These are phyloP conservation scores for Roridomyces roridus DNA, from an alignment of 768 basidiomycete species.

Conservation along the genomic window DNA sequence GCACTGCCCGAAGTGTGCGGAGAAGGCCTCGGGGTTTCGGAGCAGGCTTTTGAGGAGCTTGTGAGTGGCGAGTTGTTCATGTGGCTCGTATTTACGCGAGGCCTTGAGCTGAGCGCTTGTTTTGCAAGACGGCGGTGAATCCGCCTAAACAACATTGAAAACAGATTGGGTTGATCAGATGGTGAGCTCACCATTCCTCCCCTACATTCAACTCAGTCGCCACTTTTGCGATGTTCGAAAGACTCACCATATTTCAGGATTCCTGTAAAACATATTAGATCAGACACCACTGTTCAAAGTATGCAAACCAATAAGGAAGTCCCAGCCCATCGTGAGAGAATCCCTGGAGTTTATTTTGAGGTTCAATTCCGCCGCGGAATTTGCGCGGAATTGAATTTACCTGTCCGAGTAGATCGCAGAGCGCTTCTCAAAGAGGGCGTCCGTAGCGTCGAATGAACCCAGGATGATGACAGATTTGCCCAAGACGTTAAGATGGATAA, in stretches of 20 bases:
- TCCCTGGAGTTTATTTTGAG: conserved; percentile 26
- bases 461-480: conserved; percentile 43
- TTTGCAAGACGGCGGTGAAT: conserved; percentile 46
- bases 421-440: conserved; percentile 48
- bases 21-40: too few relatives aligned
- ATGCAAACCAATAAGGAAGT: too few relatives aligned
- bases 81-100: conserved; percentile 36
- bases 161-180: not conserved
- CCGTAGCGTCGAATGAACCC: conserved; percentile 39
- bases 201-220: too few relatives aligned
- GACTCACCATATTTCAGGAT: conserved; percentile 43
- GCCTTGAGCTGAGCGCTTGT: conserved; percentile 44
- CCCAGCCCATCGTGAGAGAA: too few relatives aligned
- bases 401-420: conserved; percentile 49
- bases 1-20: too few relatives aligned
- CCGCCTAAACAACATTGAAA: conserved; percentile 35
- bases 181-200: conserved; percentile 7
- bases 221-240: too few relatives aligned
- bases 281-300: too few relatives aligned
- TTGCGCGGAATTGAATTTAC: conserved; percentile 13
- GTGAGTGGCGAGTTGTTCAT: conserved; percentile 38
- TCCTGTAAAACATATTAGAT: conserved; percentile 41
- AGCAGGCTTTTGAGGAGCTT: conserved; percentile 39
- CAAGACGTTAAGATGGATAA: conserved; percentile 35
- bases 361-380: not conserved